A percentile compares a stretch with the other conserved stretches of the same genome.
These are phyloP conservation scores for Ploettnerulaceae sp. DNA, from an alignment of 2,329 filamentous ascomycete genomes.

Conservation along the genomic window DNA sequence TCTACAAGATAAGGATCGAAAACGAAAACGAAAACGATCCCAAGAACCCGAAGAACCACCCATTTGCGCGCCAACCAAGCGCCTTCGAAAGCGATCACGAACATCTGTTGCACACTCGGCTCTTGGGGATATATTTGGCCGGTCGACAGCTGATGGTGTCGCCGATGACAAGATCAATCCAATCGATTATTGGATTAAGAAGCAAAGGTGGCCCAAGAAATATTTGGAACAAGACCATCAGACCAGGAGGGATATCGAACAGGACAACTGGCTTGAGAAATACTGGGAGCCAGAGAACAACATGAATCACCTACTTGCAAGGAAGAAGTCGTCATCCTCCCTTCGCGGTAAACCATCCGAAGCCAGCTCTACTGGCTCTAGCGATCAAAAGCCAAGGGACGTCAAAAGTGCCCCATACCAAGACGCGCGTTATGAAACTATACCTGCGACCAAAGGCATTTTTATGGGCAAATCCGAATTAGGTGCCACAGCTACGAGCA, in stretches of 20 bases:
- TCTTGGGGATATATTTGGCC: constrained; percentile 2
- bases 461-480: too few species aligned
- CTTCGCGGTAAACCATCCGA: constrained; percentile 27
- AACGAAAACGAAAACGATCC: constrained; percentile 9
- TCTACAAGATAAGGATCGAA: constrained; percentile 7
- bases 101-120: constrained; percentile 2
- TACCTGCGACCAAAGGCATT: too few species aligned
- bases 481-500: too few species aligned
- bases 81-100: too few species aligned
- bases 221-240: constrained; percentile 21
- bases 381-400: constrained; percentile 35
- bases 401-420: too few species aligned
- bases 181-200: constrained; percentile 27
- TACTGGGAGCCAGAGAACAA: background rate
- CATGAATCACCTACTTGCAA: constrained; percentile 29
- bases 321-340: constrained; percentile 30
- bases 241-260: constrained; percentile 1
- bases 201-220: constrained; percentile 27
- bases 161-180: constrained; percentile 18
- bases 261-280: constrained; percentile 1
- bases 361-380: constrained; percentile 32
- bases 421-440: too few species aligned
- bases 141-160: background rate
- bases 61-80: constrained; percentile 2
- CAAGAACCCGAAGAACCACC: constrained; percentile 3